These are phyloP conservation scores for Singerocomus rubriflavus DNA, from an alignment of 1,284 basidiomycete species.

Conservation along the genomic window DNA sequence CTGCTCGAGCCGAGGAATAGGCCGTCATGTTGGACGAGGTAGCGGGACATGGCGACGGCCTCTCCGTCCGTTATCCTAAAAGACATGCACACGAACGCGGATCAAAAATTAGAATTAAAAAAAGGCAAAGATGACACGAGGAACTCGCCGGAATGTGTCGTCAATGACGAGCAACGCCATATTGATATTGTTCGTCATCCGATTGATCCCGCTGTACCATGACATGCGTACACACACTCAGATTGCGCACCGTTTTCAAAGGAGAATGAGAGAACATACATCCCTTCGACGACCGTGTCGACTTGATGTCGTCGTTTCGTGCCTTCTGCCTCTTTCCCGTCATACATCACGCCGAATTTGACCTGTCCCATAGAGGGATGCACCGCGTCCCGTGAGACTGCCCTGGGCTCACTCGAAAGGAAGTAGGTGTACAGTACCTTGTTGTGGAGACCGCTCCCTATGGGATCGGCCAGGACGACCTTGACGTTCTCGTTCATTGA, in stretches of 20 bases:
- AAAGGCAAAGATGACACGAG: not conserved
- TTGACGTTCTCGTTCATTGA: slow-evolving; percentile 59
- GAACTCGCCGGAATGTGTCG: slow-evolving; percentile 77
- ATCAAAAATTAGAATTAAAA: not conserved
- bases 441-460: slow-evolving; percentile 94
- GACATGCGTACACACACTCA: not conserved
- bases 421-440: slow-evolving; percentile 55
- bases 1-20: slow-evolving; percentile 95
- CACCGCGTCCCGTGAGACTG: not conserved
- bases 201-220: slow-evolving; percentile 77
- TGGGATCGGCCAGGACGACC: slow-evolving; percentile 88
- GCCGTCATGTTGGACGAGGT: slow-evolving; percentile 86
- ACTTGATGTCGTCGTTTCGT: slow-evolving; percentile 93
- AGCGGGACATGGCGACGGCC: slow-evolving; percentile 90
- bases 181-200: slow-evolving; percentile 83
- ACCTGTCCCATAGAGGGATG: slow-evolving; percentile 46
- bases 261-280: too few relatives aligned
- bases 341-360: slow-evolving; percentile 93
- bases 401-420: not conserved
- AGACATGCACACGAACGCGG: too few relatives aligned
- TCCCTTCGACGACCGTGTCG: slow-evolving; percentile 88
- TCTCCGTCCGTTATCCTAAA: slow-evolving; percentile 82
- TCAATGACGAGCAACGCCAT: slow-evolving; percentile 79
- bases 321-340: slow-evolving; percentile 88
- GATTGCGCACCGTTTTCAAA: too few relatives aligned